Base-by-base conservation (phyloP, 345 rosid genomes). In the Trapa bicornis region DNA sequence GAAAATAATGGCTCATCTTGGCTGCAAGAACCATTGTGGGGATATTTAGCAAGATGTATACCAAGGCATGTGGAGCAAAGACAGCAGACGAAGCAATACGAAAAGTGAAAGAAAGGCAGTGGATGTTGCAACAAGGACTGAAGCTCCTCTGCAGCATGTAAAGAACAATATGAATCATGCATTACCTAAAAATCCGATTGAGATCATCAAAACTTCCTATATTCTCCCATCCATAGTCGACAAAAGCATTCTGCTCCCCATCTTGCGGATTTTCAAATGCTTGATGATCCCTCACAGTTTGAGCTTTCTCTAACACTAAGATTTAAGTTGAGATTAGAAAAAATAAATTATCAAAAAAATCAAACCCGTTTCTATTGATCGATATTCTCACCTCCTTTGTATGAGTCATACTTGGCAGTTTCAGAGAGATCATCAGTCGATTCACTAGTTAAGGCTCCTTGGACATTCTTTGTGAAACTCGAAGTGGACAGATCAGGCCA, bases 21-120 rank as follows among this genome's bases (percentile, higher is more conserved):
- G 80, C 99, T 89, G 97, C 91, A 89, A 87, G 86, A 91, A 67
- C 86, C 82, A 89, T 94, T 89, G 96, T 85, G 88, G 85, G 96
- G 82, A 86, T 84, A 82, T 70, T 82, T 72, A 81, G 92, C 86
- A 85, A 85, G 96, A 84, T 73, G 70, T 74, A 76, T 72, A 73
- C 67, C 68, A 75, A 61, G 62, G 48, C 54, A 61, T 48, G 41
- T 61, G 45, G 54, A 41, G 33, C 17, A 69, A 57, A 67, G 65
- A 66, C 61, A 35, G 39, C 38, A 17, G 14, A 56, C 70, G 66
- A 22, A 54, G 61, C 35, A 11, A 35, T 10, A 3, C 16, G 15
- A 5, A 10, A 11, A 38, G 11, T 32, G 33, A 7, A n/a, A n/a
- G 17, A 54, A 54, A 50, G 1, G 48, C 48, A 45, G 48, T 11